Base-by-base conservation (phyloP, 1,284 basidiomycete genomes). In the Ganoderma sinense region DNA sequence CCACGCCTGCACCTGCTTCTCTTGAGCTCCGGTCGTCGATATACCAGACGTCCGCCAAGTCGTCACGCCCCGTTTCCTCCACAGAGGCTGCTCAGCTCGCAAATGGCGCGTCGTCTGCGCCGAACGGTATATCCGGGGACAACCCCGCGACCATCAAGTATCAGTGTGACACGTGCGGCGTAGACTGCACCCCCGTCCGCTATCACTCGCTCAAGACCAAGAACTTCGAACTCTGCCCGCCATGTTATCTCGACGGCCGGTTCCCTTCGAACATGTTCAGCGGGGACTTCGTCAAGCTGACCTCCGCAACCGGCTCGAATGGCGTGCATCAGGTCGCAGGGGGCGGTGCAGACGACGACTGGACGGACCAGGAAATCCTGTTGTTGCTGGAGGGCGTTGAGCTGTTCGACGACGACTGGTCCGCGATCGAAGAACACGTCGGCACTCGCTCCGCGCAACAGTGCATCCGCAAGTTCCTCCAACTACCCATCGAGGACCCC, bases 341-440 rank as follows among this genome's bases (percentile, higher is more conserved):
- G 6, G 76, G 79, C 2, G 83, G 84, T 0, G 83, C 82, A 26
- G 87, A 88, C 56, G 89, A 92, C 73, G 91, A 93, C 73, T 99
- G 98, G 98, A 88, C 90, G 4, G 97, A 98, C 79, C 93, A 97
- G 78, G 98, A 99, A 82, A 88, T 94, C 23, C 82, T 99, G 16
- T 83, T 95, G 2, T 85, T 99, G 18, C 87, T 99, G 23, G 97
- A 99, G 82, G 98, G 93, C 20, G 89, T 99, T 64, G 97, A 99
- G 82, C 97, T 99, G 95, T 97, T 93, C 80, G 96, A 98, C 74
- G 97, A 99, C 78, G 97, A 99, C 79, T 99, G 97, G 97, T 91
- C 91, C 36, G 89, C 91, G 45, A 92, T 99, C 69, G 92, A 96
- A 72, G 93, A 96, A 75, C 97, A 99, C 79, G 96, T 99, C 60